Evolutionary conservation across 306 rosid species (phyloP), one percentile per base, ranked within the genome.

Genomic region (Cicer yamashitae): DNA sequence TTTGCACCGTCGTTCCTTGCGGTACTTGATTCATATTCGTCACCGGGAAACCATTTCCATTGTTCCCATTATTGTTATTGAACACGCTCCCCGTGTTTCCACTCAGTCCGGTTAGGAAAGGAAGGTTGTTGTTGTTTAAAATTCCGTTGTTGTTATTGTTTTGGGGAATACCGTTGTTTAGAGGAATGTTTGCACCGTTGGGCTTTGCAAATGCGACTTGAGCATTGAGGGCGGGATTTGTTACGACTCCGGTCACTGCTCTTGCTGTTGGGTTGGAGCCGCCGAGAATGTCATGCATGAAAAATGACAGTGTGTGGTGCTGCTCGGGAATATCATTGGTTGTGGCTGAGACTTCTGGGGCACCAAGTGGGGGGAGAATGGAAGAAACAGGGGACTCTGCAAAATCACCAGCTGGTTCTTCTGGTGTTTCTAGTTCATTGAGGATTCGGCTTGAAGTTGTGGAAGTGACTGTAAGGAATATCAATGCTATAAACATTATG

Each of bases 181-280:
- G 76, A 13, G 89, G 87, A 70, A 91, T 10, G 71, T 80, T 87
- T 22, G 98, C 98, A 0, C 98, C 96, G 6, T 89, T 91, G 4
- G 98, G 96, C 84, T 93, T 93, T 8, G 98, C 89, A 30, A 93
- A 93, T 12, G 98, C 94, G 11, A 92, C 90, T 73, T 89, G 90
- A 1, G 96, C 96, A 11, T 84, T 87, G 66, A 87, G 84, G 0
- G 94, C 91, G 0, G 98, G 96, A 75, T 90, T 90, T 41, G 88
- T 70, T 1, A 89, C 94, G 0, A 88, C 84, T 6, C 96, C 94
- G 0, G 94, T 89, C 17, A 89, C 84, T 0, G 96, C 94, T 74
- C 82, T 67, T 0, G 98, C 90, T 0, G 96, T 67, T 6, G 96
- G 98, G 73, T 86, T 93, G 0, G 97, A 82, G 1, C 98, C 96